phyloP scores from a whole-genome alignment of 805 yeast genomes.

The Ogataea haglerorum region DNA sequence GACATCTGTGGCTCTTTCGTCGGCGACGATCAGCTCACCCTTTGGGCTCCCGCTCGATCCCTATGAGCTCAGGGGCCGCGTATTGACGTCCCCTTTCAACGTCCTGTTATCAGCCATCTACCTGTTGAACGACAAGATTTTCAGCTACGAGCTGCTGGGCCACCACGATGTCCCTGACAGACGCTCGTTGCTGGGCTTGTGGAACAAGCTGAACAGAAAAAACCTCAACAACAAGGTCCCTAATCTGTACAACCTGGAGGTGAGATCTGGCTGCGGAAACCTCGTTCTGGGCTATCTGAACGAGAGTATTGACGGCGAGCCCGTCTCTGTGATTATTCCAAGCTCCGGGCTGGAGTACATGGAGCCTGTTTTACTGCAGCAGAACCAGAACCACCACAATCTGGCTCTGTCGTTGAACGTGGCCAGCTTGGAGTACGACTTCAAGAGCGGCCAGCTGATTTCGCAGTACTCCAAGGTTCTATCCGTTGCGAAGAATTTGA shows the following conservation, averaged over 20 bases:
- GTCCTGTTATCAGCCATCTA: conserved; percentile 55
- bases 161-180: conserved; percentile 31
- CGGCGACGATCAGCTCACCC: conserved; percentile 46
- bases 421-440: conserved; percentile 73
- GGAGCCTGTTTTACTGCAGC: conserved; percentile 52
- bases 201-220: conserved; percentile 51
- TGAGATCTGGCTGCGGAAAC: conserved; percentile 81
- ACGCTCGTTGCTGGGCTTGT: conserved; percentile 58
- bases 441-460: conserved; percentile 46
- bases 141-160: conserved; percentile 68
- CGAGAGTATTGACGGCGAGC: conserved; percentile 19
- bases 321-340: conserved; percentile 49
- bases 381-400: conserved; percentile 28
- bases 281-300: conserved; percentile 69
- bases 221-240: conserved; percentile 62
- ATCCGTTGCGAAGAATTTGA: conserved; percentile 57
- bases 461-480: conserved; percentile 64
- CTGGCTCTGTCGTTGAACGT: conserved; percentile 69
- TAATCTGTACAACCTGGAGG: conserved; percentile 56
- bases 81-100: conserved; percentile 53
- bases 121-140: conserved; percentile 49
- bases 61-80: conserved; percentile 42
- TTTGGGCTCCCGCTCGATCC: conserved; percentile 65
- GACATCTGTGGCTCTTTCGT: conserved; percentile 30
- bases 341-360: conserved; percentile 66